A percentile compares a stretch with the other conserved stretches of the same genome.
Conservation (phyloP, 257 asterid species). For the Ilex aquifolium region DNA sequence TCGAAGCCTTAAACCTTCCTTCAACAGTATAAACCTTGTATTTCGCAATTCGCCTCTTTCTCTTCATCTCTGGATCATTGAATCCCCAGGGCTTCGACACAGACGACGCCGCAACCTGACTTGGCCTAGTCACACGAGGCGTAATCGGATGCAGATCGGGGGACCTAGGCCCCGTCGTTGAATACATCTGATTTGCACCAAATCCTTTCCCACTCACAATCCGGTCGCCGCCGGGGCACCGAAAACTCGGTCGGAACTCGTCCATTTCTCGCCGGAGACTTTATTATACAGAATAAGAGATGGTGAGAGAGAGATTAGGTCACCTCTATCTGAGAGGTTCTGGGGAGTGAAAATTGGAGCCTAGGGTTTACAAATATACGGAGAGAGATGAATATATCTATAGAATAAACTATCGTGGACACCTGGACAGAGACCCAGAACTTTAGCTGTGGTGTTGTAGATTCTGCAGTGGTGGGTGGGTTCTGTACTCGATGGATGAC, state of each 20-base stretch:
- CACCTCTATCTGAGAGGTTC: too few relatives aligned
- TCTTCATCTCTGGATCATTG: slow-evolving; percentile 55
- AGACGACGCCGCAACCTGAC: slow-evolving; percentile 18
- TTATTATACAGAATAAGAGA: neutral
- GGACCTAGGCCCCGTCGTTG: slow-evolving; percentile 15
- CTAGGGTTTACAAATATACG: neutral
- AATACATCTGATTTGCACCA: slow-evolving; percentile 5
- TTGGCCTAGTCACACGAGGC: slow-evolving; percentile 6
- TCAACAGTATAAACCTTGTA: slow-evolving; percentile 74
- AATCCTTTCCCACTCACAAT: slow-evolving; percentile 37
- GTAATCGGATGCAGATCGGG: slow-evolving; percentile 21
- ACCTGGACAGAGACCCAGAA: slow-evolving; percentile 26
- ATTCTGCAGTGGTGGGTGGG: slow-evolving; percentile 28
- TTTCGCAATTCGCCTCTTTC: slow-evolving; percentile 67
- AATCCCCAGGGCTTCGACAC: slow-evolving; percentile 61
- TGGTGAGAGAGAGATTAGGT: neutral
- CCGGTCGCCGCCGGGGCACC: slow-evolving; percentile 38
- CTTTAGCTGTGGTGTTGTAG: slow-evolving; percentile 49
- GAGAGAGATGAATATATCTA: neutral
- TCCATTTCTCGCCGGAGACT: slow-evolving; percentile 2
- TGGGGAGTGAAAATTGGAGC: too few relatives aligned
- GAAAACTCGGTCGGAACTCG: slow-evolving; percentile 42
- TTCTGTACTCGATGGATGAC: slow-evolving; percentile 50
- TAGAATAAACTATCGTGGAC: neutral
- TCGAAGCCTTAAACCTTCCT: slow-evolving; percentile 73